Base-by-base conservation (phyloP, 306 rosid species). In the Rosa persica region DNA sequence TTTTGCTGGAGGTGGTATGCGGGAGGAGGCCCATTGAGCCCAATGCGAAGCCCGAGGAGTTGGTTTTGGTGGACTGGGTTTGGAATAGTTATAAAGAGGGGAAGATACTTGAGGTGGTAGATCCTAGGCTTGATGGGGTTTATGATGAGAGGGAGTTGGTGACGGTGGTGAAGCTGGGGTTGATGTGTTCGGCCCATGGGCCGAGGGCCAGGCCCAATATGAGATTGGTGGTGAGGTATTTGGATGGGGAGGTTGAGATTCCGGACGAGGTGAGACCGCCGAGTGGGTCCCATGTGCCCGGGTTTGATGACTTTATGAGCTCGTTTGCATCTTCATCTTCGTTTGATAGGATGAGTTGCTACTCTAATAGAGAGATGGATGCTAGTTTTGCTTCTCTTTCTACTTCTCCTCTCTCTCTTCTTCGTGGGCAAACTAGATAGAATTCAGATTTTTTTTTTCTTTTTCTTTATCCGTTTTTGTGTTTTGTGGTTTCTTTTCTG, bases 1-100 rank as follows among this genome's bases (percentile, higher is more conserved):
- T 93, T 39, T 58, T 93, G 83, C 83, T 93, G 1, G 98, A 93
- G 77, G 93, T 91, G 52, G 95, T 74, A 1, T 84, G 91, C 43
- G 97, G 97, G 5, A 57, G 98, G 0, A 85, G 97, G 61, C 98
- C 97, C 13, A 88, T 93, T 77, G 95, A 93, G 40, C 93, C 87
- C 6, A 86, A 89, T 34, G 85, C 85, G 3, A 46, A 47, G 69
- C 86, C 83, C 4, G 93, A 85, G 62, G 91, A 88, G 84, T 57
- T 91, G 76, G 90, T 89, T 10, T 74, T 93, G 87, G 90, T 91
- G 55, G 98, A 93, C 72, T 89, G 92, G 94, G 88, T 93, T 13
- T 93, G 97, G 97, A 93, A 88, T 2, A 87, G 57, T 65, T 89
- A 76, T 82, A 82, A 68, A 51, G 89, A 84, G 30, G 93, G 91